Base-by-base conservation (phyloP, 176 grass and related monocot species). In the Cenchrus purpureus region DNA sequence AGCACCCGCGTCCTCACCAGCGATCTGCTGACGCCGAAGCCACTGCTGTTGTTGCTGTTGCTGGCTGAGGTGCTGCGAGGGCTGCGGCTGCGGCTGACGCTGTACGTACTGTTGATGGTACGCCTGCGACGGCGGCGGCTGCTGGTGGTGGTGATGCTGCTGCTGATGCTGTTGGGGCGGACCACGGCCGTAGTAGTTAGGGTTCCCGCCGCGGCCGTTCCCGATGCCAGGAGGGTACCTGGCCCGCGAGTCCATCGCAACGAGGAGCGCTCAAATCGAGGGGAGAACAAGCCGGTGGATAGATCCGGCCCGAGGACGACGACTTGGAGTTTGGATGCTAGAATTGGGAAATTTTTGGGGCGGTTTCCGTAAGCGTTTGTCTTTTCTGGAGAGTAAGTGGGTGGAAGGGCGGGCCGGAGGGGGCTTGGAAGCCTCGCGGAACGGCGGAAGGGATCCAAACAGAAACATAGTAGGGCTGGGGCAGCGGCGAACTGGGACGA, bases 181-280 rank as follows among this genome's bases (percentile, higher is more conserved):
- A 40, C 92, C 90, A 43, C 95, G 74, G 55, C 74, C 86, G 68
- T 98, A 88, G 65, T 90, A 93, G 81, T 80, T 84, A 79, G 88
- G 86, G 75, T 93, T 91, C 72, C 82, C 82, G 5, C 87, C 92
- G n/a, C 87, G 89, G 45, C 87, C 89, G 76, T 90, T 95, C 14
- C 91, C 92, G 32, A 85, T 83, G 55, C 91, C 95, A 17, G 95
- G 88, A 82, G 89, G 90, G 77, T 91, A 89, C 85, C 95, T 78
- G 45, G 88, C 84, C 65, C 87, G 80, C 49, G 83, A 84, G 86
- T 95, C 88, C 95, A 98, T 98, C 63, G 49, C 74, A 15, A 4
- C 60, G 31, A 77, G 58, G 31, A 67, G 72, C 44, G 28, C 45
- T 78, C 65, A 32, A 55, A 71, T 68, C 40, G 44, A 82, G 57